These are phyloP conservation scores for Fusarium proliferatum DNA, from an alignment of 2,329 filamentous ascomycete genomes.

Conservation along the genomic window DNA sequence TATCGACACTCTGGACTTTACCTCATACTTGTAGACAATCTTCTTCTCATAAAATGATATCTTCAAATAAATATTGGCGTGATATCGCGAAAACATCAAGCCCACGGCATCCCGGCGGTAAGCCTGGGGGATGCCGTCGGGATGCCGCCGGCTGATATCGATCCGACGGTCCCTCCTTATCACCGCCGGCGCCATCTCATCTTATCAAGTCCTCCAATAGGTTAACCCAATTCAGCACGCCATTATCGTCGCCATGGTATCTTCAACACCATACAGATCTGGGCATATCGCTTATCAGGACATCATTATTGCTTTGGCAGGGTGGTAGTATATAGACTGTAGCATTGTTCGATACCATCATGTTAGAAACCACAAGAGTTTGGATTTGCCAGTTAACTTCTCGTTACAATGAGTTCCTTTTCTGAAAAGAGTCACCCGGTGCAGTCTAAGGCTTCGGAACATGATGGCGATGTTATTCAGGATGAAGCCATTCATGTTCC, in stretches of 20 bases:
- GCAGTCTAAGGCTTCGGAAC: constrained; percentile 4
- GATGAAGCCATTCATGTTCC: constrained; percentile 38
- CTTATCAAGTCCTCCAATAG: constrained; percentile 16
- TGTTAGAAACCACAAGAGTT: neutral
- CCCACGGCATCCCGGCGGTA: constrained; percentile 29
- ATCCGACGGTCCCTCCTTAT: constrained; percentile 1
- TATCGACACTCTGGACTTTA: neutral
- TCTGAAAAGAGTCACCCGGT: constrained; percentile 17
- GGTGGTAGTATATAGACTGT: constrained; percentile 1
- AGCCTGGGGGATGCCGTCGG: neutral
- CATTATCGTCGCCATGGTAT: constrained; percentile 42
- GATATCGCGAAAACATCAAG: neutral
- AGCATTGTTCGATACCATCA: neutral
- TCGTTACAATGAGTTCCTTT: constrained; percentile 19
- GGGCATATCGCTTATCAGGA: neutral
- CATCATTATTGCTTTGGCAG: neutral
- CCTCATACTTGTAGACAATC: neutral
- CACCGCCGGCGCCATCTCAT: neutral
- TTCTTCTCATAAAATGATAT: neutral
- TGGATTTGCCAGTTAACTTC: neutral
- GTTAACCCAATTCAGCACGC: constrained; percentile 38
- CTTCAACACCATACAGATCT: constrained; percentile 23
- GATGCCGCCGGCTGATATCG: constrained; percentile 38
- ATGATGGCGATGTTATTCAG: constrained; percentile 9
- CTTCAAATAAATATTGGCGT: neutral